phyloP scores from a whole-genome alignment of 192 early-diverging fungal species.

The Coemansia sp. region DNA sequence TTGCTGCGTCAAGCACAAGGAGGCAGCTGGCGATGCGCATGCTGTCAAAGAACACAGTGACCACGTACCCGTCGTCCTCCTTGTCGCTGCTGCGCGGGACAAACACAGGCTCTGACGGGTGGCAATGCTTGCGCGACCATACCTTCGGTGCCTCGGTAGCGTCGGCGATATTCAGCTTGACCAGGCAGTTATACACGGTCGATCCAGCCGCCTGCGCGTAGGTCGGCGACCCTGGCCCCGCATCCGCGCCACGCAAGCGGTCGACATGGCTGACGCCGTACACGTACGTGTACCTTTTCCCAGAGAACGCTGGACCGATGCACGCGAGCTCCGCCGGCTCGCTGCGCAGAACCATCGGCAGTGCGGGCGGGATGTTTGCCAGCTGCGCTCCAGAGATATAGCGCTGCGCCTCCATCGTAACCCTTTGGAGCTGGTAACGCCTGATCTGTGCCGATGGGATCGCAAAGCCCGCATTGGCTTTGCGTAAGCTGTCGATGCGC shows the following conservation, averaged over 20 bases:
- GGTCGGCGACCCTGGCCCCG: background rate
- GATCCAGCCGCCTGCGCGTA: conserved; percentile 20
- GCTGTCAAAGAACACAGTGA: conserved; percentile 74
- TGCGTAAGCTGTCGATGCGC: conserved; percentile 57
- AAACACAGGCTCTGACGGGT: conserved; percentile 79
- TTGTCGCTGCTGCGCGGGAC: conserved; percentile 57
- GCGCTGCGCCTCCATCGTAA: conserved; percentile 60
- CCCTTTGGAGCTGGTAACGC: conserved; percentile 62
- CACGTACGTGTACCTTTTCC: conserved; percentile 51
- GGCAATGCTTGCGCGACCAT: conserved; percentile 65
- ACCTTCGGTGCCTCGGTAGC: conserved; percentile 23
- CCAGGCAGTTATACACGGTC: conserved; percentile 59
- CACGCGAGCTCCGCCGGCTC: conserved; percentile 57
- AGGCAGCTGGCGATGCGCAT: conserved; percentile 65
- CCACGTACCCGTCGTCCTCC: conserved; percentile 76
- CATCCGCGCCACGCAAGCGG: conserved; percentile 13
- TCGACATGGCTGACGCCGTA: conserved; percentile 55
- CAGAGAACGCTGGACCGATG: conserved; percentile 55
- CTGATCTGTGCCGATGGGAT: conserved; percentile 59
- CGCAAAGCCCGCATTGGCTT: conserved; percentile 36
- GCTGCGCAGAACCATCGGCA: conserved; percentile 43
- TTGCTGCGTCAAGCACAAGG: conserved; percentile 71
- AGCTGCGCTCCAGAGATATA: conserved; percentile 45
- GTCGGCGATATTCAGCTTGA: conserved; percentile 57
- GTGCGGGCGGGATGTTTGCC: conserved; percentile 24